Percentiles rank a stretch among this genome's conserved stretches.
Evolutionary conservation across 768 basidiomycete genomes (phyloP).

Genomic region (Boletus rufocinnamomeus): DNA sequence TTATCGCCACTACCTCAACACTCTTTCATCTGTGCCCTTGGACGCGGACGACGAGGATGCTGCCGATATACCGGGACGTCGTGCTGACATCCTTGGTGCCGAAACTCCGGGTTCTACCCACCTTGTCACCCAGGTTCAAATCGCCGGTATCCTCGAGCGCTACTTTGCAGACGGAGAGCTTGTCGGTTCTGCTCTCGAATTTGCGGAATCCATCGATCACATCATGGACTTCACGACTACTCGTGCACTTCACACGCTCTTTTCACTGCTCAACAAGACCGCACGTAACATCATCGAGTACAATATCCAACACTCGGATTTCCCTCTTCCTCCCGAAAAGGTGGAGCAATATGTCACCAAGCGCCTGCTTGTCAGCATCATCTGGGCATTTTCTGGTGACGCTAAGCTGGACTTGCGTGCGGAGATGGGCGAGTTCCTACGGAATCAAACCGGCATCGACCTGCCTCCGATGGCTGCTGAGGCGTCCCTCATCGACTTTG

Average conservation of each 20-base stretch:
- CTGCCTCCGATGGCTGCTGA: slow-evolving; percentile 75
- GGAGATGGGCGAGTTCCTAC: slow-evolving; percentile 85
- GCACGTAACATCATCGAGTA: slow-evolving; percentile 92
- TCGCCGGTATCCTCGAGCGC: slow-evolving; percentile 71
- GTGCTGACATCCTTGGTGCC: slow-evolving; percentile 43
- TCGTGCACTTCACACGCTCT: slow-evolving; percentile 92
- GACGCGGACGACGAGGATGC: slow-evolving; percentile 89
- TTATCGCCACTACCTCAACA: slow-evolving; percentile 83
- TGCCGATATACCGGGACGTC: slow-evolving; percentile 61
- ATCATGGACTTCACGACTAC: slow-evolving; percentile 98
- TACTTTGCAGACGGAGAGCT: slow-evolving; percentile 85
- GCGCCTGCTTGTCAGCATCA: slow-evolving; percentile 84
- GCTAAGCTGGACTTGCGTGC: slow-evolving; percentile 88
- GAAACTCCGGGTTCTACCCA: slow-evolving; percentile 61
- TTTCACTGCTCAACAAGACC: slow-evolving; percentile 96
- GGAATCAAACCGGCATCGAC: slow-evolving; percentile 86
- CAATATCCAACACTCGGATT: slow-evolving; percentile 92
- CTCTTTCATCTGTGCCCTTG: slow-evolving; percentile 70
- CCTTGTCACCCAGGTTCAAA: slow-evolving; percentile 72
- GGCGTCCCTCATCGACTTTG: slow-evolving; percentile 90
- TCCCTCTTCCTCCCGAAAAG: slow-evolving; percentile 81
- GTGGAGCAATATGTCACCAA: slow-evolving; percentile 92
- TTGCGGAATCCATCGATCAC: slow-evolving; percentile 86
- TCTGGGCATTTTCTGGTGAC: slow-evolving; percentile 99
- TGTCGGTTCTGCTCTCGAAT: slow-evolving; percentile 74